phyloP scores from a whole-genome alignment of 2,329 filamentous ascomycete species.

The Claviceps paspali region DNA sequence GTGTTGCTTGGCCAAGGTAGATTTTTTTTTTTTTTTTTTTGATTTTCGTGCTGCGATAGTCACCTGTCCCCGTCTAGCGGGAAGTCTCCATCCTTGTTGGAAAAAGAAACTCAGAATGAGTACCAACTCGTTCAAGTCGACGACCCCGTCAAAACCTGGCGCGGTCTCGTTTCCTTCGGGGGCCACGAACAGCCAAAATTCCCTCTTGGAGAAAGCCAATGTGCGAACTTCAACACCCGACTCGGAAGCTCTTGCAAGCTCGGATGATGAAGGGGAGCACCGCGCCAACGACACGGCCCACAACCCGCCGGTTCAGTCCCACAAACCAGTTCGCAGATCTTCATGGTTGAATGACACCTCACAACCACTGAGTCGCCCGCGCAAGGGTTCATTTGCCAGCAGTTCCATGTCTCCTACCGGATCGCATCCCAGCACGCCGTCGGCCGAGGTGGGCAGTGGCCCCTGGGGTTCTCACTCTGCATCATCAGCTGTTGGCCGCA shows the following conservation, averaged over 20 bases:
- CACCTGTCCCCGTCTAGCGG: not conserved
- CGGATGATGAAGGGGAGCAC: constrained; percentile 76
- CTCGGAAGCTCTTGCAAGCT: constrained; percentile 84
- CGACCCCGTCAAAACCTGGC: constrained; percentile 35
- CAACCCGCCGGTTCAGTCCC: constrained; percentile 25
- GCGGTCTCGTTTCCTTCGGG: constrained; percentile 28
- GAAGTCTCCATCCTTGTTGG: not conserved
- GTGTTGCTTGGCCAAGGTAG: too few species aligned
- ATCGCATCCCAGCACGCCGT: constrained; percentile 69
- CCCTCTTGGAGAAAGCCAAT: constrained; percentile 61
- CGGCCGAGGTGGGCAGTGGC: constrained; percentile 41
- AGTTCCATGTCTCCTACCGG: constrained; percentile 63
- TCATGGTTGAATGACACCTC: constrained; percentile 80
- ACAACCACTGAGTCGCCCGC: constrained; percentile 44
- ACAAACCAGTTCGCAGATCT: constrained; percentile 53
- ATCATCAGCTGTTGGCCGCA: constrained; percentile 32
- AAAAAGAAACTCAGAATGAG: constrained; percentile 27
- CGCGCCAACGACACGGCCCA: constrained; percentile 39
- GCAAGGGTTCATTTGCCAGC: constrained; percentile 65
- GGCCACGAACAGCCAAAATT: constrained; percentile 43
- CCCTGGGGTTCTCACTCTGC: constrained; percentile 40
- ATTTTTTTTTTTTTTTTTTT: too few species aligned
- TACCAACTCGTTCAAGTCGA: constrained; percentile 33
- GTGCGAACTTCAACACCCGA: constrained; percentile 78
- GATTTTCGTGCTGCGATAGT: too few species aligned